Percentiles rank a stretch among this genome's conserved stretches.
phyloP scores from a whole-genome alignment of 352 stramenopile species.

The Phytophthora tentaculata region DNA sequence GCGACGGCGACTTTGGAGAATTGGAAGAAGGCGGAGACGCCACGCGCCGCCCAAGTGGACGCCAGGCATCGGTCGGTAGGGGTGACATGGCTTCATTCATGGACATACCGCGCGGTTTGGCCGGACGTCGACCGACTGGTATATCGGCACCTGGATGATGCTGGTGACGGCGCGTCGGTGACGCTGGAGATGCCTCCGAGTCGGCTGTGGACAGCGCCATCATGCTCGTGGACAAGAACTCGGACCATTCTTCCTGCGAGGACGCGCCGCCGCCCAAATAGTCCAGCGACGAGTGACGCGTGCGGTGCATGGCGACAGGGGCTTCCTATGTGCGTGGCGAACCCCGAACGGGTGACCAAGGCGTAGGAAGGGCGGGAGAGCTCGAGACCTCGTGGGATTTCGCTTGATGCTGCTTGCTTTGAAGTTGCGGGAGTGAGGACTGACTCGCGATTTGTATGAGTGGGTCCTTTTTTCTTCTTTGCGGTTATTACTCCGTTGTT shows the following conservation, averaged over 20 bases:
- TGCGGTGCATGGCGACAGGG: constrained; percentile 48
- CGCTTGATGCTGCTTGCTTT: constrained; percentile 33
- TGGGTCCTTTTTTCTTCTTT: constrained; percentile 26
- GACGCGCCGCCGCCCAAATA: constrained; percentile 41
- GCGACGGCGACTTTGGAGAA: constrained; percentile 25
- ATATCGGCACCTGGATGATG: constrained; percentile 13
- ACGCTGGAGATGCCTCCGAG: constrained; percentile 22
- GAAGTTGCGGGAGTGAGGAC: constrained; percentile 44
- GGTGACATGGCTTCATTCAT: constrained; percentile 48
- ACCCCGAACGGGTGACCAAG: constrained; percentile 30
- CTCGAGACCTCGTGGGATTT: constrained; percentile 3
- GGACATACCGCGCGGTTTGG: constrained; percentile 53
- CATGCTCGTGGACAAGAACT: constrained; percentile 74
- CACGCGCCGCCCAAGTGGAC: constrained; percentile 54
- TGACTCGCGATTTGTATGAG: constrained; percentile 41
- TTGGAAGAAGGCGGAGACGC: constrained; percentile 37
- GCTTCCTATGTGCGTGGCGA: constrained; percentile 3
- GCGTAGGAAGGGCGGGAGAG: constrained; percentile 6
- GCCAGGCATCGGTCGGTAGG: constrained; percentile 43
- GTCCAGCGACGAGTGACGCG: constrained; percentile 69
- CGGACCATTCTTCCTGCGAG: constrained; percentile 61
- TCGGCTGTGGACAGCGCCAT: constrained; percentile 55
- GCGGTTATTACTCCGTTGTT: constrained; percentile 20
- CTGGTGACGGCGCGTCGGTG: constrained; percentile 20
- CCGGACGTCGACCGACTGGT: not conserved